Evolutionary conservation across 2,329 filamentous ascomycete species (phyloP), one percentile per base, ranked within the genome.

Genomic region (Aspergillus fijiensis): DNA sequence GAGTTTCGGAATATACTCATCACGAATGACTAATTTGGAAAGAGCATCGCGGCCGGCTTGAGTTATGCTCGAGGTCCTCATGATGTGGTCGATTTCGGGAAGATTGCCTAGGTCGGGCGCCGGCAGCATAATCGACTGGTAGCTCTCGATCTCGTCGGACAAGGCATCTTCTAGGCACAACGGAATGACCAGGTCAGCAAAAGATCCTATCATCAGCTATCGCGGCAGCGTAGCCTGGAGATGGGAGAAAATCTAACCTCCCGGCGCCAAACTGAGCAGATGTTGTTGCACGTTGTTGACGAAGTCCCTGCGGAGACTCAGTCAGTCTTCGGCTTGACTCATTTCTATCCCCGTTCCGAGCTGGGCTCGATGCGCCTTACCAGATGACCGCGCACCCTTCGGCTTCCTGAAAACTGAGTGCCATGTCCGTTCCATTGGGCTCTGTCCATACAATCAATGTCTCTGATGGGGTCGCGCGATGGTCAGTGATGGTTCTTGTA

Each of bases 361-460:
- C 31, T 42, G 74, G 27, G 80, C 74, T 70, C 23, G 52, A 51
- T 39, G 54, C 45, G 54, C 51, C 67, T 69, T 79, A 96, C 95
- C 95, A 99, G 76, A 99, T 96, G 64, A 88, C 83, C 21, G 90
- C 87, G 77, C 95, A 99, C 50, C 94, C 95, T 67, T 98, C 95
- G 2, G 93, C 89, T 79, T 99, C 95, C 76, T 99, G 95, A 72
- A 99, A 99, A 74, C 93, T 97, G 64, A 99, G 84, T 49, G 95
- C 95, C 95, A 99, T 98, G 74, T 99, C 95, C 58, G 93, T 87
- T 60, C 90, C 90, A 79, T 88, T 95, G 61, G 87, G 86, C 74
- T 98, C 95, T 45, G 94, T 97, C 95, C 95, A 99, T 62, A 99
- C 93, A 63, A 99, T 98, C 62, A 99, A 85, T 3, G 95, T 99